phyloP scores from a whole-genome alignment of 805 yeast genomes.

The Citeromyces nyonsensis region DNA sequence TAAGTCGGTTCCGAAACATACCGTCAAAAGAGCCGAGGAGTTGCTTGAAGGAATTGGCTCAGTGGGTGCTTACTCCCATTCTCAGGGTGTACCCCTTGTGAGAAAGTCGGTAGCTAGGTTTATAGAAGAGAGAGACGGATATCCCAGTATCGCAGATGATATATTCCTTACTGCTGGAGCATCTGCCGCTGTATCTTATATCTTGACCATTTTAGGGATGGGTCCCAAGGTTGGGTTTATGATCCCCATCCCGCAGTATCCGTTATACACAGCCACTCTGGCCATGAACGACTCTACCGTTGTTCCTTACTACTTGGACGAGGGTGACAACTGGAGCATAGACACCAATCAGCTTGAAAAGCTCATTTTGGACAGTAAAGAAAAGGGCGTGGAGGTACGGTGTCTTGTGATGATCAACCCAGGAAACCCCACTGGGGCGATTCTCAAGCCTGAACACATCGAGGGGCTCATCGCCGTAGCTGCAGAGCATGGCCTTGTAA shows the following conservation, averaged over 20 bases:
- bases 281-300: slow-evolving; percentile 74
- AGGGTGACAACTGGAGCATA: slow-evolving; percentile 72
- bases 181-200: slow-evolving; percentile 77
- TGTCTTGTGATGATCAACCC: slow-evolving; percentile 92
- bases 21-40: slow-evolving; percentile 49
- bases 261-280: slow-evolving; percentile 89
- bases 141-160: slow-evolving; percentile 46
- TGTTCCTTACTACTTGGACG: slow-evolving; percentile 78
- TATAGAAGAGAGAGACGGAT: slow-evolving; percentile 69
- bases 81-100: slow-evolving; percentile 70
- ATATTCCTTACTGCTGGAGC: slow-evolving; percentile 90
- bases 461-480: slow-evolving; percentile 63
- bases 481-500: slow-evolving; percentile 69
- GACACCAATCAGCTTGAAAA: slow-evolving; percentile 48
- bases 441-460: slow-evolving; percentile 50
- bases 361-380: slow-evolving; percentile 29
- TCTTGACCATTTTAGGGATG: slow-evolving; percentile 54
- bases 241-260: slow-evolving; percentile 97
- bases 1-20: slow-evolving; percentile 43
- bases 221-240: slow-evolving; percentile 65
- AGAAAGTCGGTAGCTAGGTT: slow-evolving; percentile 73
- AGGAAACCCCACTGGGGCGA: slow-evolving; percentile 95
- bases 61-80: slow-evolving; percentile 89
- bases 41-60: slow-evolving; percentile 57
- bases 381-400: slow-evolving; percentile 46